These are phyloP conservation scores for Colletotrichum tropicicola DNA, from an alignment of 2,329 filamentous ascomycete species.

Conservation along the genomic window DNA sequence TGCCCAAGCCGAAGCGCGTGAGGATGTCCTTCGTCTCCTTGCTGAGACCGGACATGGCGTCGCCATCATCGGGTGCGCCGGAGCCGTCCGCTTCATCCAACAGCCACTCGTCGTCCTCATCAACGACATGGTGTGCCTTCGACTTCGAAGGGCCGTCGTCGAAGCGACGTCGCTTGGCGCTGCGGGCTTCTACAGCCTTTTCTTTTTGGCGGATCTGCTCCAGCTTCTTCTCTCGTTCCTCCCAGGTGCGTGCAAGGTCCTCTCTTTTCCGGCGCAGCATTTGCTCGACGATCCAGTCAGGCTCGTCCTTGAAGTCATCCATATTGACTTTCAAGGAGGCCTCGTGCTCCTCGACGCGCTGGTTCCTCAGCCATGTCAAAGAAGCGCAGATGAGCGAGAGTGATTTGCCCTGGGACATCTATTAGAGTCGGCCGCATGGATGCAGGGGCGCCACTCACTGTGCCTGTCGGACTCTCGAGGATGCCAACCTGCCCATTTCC, in stretches of 20 bases:
- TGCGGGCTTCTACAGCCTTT: constrained; percentile 62
- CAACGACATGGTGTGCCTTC: constrained; percentile 32
- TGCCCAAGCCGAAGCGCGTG: constrained; percentile 67
- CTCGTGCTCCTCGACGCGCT: constrained; percentile 72
- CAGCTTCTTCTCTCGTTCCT: constrained; percentile 79
- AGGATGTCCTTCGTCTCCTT: constrained; percentile 80
- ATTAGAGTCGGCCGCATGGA: constrained; percentile 12
- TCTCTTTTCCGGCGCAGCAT: constrained; percentile 74
- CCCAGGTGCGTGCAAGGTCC: constrained; percentile 71
- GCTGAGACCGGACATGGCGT: constrained; percentile 68
- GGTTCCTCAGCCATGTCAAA: constrained; percentile 88
- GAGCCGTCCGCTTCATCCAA: constrained; percentile 74
- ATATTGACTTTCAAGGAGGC: constrained; percentile 56
- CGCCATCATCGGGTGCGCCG: constrained; percentile 40
- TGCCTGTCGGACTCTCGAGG: constrained; percentile 92
- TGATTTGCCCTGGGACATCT: constrained; percentile 76
- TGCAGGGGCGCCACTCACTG: constrained; percentile 48
- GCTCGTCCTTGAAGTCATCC: constrained; percentile 70
- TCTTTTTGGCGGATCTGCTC: constrained; percentile 71
- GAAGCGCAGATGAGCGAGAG: constrained; percentile 90
- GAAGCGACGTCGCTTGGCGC: constrained; percentile 55
- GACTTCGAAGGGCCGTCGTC: constrained; percentile 41
- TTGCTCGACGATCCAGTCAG: constrained; percentile 85
- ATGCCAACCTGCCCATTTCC: constrained; percentile 82
- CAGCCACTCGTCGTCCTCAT: constrained; percentile 75